These are phyloP conservation scores for Gloeopeniophorella convolvens DNA, from an alignment of 768 basidiomycete genomes.

Conservation along the genomic window DNA sequence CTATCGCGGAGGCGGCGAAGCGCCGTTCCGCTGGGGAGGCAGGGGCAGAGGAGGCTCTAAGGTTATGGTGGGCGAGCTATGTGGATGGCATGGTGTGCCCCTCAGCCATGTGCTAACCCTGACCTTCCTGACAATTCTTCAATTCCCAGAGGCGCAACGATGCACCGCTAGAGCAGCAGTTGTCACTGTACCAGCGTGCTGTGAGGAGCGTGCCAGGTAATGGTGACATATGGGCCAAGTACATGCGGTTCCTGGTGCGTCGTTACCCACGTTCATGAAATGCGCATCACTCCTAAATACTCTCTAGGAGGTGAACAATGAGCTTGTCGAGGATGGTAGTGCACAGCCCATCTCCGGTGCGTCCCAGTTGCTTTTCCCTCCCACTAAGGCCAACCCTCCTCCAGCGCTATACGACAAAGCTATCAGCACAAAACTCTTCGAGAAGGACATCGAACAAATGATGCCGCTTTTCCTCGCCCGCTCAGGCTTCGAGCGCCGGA, in stretches of 20 bases:
- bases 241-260: conserved; percentile 64
- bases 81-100: conserved; percentile 58
- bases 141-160: conserved; percentile 39
- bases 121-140: neutral
- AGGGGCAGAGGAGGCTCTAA: conserved; percentile 51
- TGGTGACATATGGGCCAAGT: conserved; percentile 74
- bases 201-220: conserved; percentile 66
- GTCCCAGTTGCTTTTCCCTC: neutral
- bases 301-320: neutral
- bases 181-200: conserved; percentile 47
- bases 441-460: conserved; percentile 19
- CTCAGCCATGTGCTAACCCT: neutral
- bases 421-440: conserved; percentile 12
- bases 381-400: neutral
- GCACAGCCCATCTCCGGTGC: conserved; percentile 14
- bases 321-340: conserved; percentile 12
- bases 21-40: conserved; percentile 46
- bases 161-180: conserved; percentile 36
- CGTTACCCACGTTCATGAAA: neutral
- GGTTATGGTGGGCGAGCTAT: conserved; percentile 69
- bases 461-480: conserved; percentile 17
- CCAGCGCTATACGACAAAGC: conserved; percentile 18
- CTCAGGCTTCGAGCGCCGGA: conserved; percentile 17
- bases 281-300: neutral
- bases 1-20: conserved; percentile 65